Percentiles rank a stretch among this genome's conserved stretches.
Evolutionary conservation across 306 rosid genomes (phyloP).

Genomic region (Pachyrhizus erosus): DNA sequence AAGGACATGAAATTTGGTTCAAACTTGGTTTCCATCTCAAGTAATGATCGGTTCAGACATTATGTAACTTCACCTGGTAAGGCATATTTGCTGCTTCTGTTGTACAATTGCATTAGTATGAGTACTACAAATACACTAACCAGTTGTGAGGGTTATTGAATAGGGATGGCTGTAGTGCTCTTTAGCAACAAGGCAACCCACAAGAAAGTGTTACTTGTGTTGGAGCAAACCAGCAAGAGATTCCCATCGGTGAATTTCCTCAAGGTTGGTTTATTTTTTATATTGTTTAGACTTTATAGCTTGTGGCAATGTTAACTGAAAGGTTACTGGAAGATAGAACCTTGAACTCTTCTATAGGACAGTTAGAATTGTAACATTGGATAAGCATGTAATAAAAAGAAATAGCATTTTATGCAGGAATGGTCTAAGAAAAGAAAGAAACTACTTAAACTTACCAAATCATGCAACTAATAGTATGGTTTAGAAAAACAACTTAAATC

Average conservation of each 20-base stretch:
- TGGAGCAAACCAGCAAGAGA: constrained; percentile 77
- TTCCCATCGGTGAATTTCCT: constrained; percentile 91
- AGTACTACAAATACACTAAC: constrained; percentile 14
- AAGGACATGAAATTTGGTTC: constrained; percentile 77
- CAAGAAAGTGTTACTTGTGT: constrained; percentile 55
- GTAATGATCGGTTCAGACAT: constrained; percentile 79
- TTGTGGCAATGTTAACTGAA: not conserved
- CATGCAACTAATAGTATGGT: not conserved
- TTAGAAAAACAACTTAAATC: not conserved
- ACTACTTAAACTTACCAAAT: no score
- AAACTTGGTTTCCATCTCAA: constrained; percentile 68
- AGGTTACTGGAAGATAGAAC: not conserved
- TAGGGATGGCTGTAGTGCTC: constrained; percentile 89
- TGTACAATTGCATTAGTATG: not conserved
- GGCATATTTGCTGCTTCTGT: constrained; percentile 5
- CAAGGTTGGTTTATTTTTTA: constrained; percentile 62
- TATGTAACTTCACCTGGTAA: constrained; percentile 84
- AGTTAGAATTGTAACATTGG: no score
- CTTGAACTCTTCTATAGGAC: not conserved
- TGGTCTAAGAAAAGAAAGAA: no score
- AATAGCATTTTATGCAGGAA: no score
- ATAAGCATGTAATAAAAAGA: no score
- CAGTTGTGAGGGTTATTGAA: constrained; percentile 1
- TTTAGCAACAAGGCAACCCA: constrained; percentile 69
- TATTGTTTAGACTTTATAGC: not conserved